Percentiles rank a stretch among this genome's conserved stretches.
These are phyloP conservation scores for Aspergillus bertholletiae DNA, from an alignment of 495 filamentous ascomycete species.

Conservation along the genomic window DNA sequence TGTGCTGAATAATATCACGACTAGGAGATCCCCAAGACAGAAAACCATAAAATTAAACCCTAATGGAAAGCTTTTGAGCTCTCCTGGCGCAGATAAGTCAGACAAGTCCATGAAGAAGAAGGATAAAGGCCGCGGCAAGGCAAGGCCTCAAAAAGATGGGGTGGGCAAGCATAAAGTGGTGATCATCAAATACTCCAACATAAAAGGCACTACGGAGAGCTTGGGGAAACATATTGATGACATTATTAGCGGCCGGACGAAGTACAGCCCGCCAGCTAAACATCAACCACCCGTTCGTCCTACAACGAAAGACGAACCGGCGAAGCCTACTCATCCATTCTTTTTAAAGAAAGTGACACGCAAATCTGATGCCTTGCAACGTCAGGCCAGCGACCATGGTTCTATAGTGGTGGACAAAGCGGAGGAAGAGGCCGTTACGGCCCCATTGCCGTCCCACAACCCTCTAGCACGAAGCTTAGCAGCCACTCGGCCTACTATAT, in stretches of 20 bases:
- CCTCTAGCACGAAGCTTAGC: conserved; percentile 18
- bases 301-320: conserved; percentile 24
- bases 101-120: conserved; percentile 24
- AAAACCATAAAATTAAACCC: conserved; percentile 53
- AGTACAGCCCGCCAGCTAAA: conserved; percentile 4
- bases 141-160: conserved; percentile 13
- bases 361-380: conserved; percentile 7
- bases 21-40: conserved; percentile 19
- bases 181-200: conserved; percentile 42
- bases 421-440: background rate
- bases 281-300: conserved; percentile 1
- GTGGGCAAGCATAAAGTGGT: conserved; percentile 28
- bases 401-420: conserved; percentile 9
- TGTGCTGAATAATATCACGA: background rate
- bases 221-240: conserved; percentile 48
- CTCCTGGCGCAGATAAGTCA: conserved; percentile 32
- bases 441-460: background rate
- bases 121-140: conserved; percentile 18
- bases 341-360: conserved; percentile 50
- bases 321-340: conserved; percentile 77
- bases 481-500: conserved; percentile 11
- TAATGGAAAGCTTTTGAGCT: conserved; percentile 56
- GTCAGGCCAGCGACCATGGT: conserved; percentile 16
- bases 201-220: conserved; percentile 12
- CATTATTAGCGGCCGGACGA: conserved; percentile 37